Base-by-base conservation (phyloP, 805 yeast genomes). In the Nakazawaea ambrosiae region DNA sequence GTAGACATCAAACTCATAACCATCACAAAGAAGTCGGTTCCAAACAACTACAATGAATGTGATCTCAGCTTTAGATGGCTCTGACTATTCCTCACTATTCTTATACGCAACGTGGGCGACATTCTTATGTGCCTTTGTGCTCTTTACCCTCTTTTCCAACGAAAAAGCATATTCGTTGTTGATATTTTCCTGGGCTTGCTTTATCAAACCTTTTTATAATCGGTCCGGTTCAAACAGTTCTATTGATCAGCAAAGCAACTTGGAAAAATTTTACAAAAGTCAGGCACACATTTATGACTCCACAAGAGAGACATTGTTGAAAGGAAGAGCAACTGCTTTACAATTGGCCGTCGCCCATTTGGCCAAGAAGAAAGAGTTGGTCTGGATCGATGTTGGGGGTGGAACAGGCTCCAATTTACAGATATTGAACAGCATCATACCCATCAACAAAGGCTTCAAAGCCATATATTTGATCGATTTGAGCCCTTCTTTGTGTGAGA, bases 401-500 rank as follows among this genome's bases (percentile, higher is more conserved):
- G 95, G 95, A 18, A 84, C 95, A 5, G 95, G 94, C 33, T 68
- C 77, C 57, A 84, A 84, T 59, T 79, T 84, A 49, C 92, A 84
- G 57, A 68, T 70, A 49, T 84, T 84, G 94, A 65, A 80, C 53
- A 53, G 63, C 30, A 60, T 75, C 32, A 59, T 71, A 34, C 66
- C 76, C 11, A 55, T 78, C 30, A 46, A 61, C 20, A 51, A 55
- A 19, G 58, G 65, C 45, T 85, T 84, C 57, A 69, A 72, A 46
- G 81, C 81, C 11, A 69, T 84, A 34, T 81, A 81, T 50, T 66
- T 84, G 39, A 76, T 84, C 33, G 95, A 84, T 54, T 65, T 84
- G 41, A 81, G 89, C 1, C 84, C 89, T 6, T 81, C 89, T 1
- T 65, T 85, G 34, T 79, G 90, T 51, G 77, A 73, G 40, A 73